Evolutionary conservation across 345 rosid genomes (phyloP), one percentile per base, ranked within the genome.

Genomic region (Gossypium arboreum): DNA sequence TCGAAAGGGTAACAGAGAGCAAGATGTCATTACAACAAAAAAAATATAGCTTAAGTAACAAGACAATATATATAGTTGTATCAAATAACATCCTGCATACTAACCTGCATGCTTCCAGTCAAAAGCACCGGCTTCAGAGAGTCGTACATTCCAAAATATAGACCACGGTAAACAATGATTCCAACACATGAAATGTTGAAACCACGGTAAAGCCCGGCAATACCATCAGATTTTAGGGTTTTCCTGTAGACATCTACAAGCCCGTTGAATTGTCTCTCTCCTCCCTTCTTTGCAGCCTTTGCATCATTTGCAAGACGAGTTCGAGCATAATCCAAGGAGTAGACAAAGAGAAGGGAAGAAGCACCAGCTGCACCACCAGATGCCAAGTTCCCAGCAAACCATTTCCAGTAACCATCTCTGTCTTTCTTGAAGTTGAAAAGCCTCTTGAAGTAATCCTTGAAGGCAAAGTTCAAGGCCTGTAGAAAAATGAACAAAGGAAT

Each of bases 281-380:
- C 97, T 73, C 97, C 96, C 73, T 89, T 89, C 87, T 89, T 90
- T 0, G 97, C 89, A 39, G 91, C 95, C 85, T 92, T 92, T 1
- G 97, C 87, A 76, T 92, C 97, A 79, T 92, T 92, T 74, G 97
- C 94, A 48, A 92, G 81, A 80, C 97, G 96, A 12, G 97, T 92
- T 72, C 97, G 90, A 39, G 97, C 97, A 78, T 87, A 92, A 72
- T 92, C 97, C 82, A 92, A 83, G 41, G 97, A 91, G 82, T 92
- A 92, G 3, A 92, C 97, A 71, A 92, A 91, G 12, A 92, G 86
- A 50, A 88, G 90, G 74, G 97, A 92, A 45, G 97, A 84, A 12
- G 97, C 97, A 81, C 97, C 97, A 80, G 97, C 97, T 48, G 90
- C 91, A 65, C 97, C 97, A 27, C 97, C 97, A 18, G 97, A 92